Evolutionary conservation across 1,284 basidiomycete genomes (phyloP), one percentile per base, ranked within the genome.

Genomic region (Malassezia globosa): DNA sequence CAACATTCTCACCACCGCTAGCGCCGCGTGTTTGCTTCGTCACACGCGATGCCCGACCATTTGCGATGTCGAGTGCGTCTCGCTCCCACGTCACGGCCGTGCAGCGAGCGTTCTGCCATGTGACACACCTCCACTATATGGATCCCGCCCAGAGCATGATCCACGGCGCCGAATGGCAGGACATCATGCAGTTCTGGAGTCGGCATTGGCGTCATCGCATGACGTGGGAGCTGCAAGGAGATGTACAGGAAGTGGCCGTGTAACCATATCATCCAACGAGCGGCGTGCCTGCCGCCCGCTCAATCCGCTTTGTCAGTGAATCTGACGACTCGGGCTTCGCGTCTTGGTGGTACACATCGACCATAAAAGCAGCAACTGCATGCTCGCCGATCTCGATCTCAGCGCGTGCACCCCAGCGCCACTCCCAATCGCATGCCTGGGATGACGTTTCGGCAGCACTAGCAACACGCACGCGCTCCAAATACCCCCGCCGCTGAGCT

Each of bases 331-430:
- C 54, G 19, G 25, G 24, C 26, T 56, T 50, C 21, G 47, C 36
- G 16, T 45, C 44, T 8, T 45, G 14, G 24, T 44, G 24, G 21
- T 43, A 67, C 16, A 71, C 39, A n/a, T 48, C 42, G 29, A 50
- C 24, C 8, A 71, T 45, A 29, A 71, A 71, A n/a, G 29, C 31
- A 11, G 59, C 66, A 10, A 67, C 57, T 3, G 61, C 59, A 2
- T 38, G 10, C 46, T 71, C 65, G 2, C 64, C 64, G 7, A 71
- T 43, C 48, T 71, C 69, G 13, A 49, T 49, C 19, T 69, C 62
- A 1, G 60, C 55, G 6, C 69, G 37, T 8, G 66, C 51, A 1
- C 69, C 69, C 69, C 69, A 71, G 10, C 59, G 46, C 53, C 57
- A 70, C 37, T 66, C 67, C 26, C 59, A 37, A 2, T 29, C 33